These are phyloP conservation scores for Wilhelminamyces savonicus DNA, from an alignment of 805 yeast species.

Conservation along the genomic window DNA sequence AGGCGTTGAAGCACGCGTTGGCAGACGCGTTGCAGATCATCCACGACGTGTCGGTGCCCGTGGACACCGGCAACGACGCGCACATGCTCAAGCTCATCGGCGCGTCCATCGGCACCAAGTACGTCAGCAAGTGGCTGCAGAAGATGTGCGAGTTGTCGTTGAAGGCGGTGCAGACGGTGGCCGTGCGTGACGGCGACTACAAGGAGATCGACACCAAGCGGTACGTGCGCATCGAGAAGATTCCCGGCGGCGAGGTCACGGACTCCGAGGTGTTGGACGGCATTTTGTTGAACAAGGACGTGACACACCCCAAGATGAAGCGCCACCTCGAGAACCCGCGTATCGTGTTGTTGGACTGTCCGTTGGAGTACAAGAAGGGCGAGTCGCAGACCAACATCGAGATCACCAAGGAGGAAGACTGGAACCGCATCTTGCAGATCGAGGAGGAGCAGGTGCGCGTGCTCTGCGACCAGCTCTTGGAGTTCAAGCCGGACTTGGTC, in stretches of 20 bases:
- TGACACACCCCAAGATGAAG: constrained; percentile 98
- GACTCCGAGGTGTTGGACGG: constrained; percentile 88
- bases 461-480: constrained; percentile 78
- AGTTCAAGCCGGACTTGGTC: constrained; percentile 87
- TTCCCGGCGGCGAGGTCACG: constrained; percentile 96
- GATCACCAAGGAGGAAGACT: constrained; percentile 91
- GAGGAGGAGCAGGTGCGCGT: constrained; percentile 95
- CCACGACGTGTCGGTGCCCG: constrained; percentile 74
- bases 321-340: constrained; percentile 85
- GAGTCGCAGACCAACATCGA: constrained; percentile 98
- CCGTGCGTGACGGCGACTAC: constrained; percentile 51
- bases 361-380: constrained; percentile 97
- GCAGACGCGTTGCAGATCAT: constrained; percentile 86
- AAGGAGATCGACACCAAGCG: constrained; percentile 90
- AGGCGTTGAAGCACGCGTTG: constrained; percentile 86
- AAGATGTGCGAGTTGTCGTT: constrained; percentile 87
- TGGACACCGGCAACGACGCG: constrained; percentile 75
- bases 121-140: constrained; percentile 83
- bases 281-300: constrained; percentile 89
- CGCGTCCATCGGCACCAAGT: constrained; percentile 95
- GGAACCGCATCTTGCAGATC: constrained; percentile 91
- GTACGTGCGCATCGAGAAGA: constrained; percentile 88
- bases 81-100: constrained; percentile 83
- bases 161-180: constrained; percentile 80
- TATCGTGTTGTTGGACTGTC: constrained; percentile 86